Percentiles rank a stretch among this genome's conserved stretches.
Evolutionary conservation across 352 stramenopile genomes (phyloP).

Genomic region (Phytophthora quininea): DNA sequence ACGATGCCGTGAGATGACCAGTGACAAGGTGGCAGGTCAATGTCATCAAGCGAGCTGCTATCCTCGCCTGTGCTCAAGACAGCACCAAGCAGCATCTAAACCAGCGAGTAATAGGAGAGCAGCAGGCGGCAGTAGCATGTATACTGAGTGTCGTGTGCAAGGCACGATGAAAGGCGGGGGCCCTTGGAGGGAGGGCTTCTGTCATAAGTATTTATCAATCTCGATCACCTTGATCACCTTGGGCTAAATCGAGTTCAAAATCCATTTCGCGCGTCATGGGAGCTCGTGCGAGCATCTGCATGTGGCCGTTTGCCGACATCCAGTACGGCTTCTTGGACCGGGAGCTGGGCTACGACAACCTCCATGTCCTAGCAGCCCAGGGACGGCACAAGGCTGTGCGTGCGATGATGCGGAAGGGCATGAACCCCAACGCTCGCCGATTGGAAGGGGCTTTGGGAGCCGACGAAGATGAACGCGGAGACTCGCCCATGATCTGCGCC

Average conservation of each 20-base stretch:
- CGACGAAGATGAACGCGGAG: constrained; percentile 52
- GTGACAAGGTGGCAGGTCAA: not conserved
- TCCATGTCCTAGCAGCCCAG: constrained; percentile 56
- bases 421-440: constrained; percentile 59
- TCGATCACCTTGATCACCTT: too few relatives aligned
- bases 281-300: constrained; percentile 53
- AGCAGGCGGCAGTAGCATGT: not conserved
- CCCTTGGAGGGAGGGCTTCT: not conserved
- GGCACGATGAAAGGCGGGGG: not conserved
- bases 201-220: not conserved
- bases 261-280: constrained; percentile 38
- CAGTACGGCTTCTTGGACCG: constrained; percentile 61
- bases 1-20: constrained; percentile 50
- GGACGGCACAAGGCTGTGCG: constrained; percentile 48
- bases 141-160: not conserved
- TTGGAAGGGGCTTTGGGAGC: constrained; percentile 38
- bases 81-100: not conserved
- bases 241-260: too few relatives aligned
- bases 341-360: constrained; percentile 55
- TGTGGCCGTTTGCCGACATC: constrained; percentile 61
- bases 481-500: constrained; percentile 66
- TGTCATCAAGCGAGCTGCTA: not conserved
- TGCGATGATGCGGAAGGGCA: constrained; percentile 55
- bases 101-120: not conserved
- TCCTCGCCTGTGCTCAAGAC: not conserved